Percentiles rank a stretch among this genome's conserved stretches.
These are phyloP conservation scores for Zelopaecilomyces penicillatus DNA, from an alignment of 2,329 filamentous ascomycete genomes.

Conservation along the genomic window DNA sequence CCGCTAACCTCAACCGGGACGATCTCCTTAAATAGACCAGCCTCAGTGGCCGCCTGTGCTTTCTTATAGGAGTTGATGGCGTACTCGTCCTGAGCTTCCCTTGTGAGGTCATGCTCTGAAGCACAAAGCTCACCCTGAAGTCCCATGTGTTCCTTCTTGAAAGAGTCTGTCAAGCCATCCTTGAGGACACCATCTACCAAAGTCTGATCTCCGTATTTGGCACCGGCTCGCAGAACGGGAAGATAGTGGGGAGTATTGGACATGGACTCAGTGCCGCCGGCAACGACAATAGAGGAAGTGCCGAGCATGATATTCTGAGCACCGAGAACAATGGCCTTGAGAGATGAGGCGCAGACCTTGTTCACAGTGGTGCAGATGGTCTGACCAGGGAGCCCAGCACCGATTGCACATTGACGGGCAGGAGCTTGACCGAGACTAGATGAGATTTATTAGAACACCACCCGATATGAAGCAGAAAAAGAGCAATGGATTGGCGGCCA, in stretches of 20 bases:
- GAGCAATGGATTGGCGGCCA: not conserved
- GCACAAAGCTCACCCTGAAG: constrained; percentile 88
- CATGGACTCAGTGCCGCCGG: constrained; percentile 96
- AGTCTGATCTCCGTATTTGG: constrained; percentile 88
- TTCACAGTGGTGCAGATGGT: constrained; percentile 90
- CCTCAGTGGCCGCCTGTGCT: constrained; percentile 76
- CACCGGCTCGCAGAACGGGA: constrained; percentile 72
- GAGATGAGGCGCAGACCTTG: constrained; percentile 94
- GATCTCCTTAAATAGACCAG: constrained; percentile 82
- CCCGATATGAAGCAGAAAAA: not conserved
- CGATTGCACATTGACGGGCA: constrained; percentile 85
- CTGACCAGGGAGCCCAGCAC: constrained; percentile 72
- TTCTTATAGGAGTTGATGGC: constrained; percentile 93
- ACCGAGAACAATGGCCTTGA: constrained; percentile 91
- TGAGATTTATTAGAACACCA: too few species aligned
- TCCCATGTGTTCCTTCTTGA: constrained; percentile 96
- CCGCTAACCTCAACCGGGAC: constrained; percentile 80
- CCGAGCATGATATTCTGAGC: constrained; percentile 97
- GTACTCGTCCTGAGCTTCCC: constrained; percentile 89
- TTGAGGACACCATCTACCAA: constrained; percentile 87
- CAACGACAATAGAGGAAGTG: constrained; percentile 85
- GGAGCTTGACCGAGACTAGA: constrained; percentile 87
- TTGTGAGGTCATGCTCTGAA: constrained; percentile 67
- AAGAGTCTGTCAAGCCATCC: constrained; percentile 91
- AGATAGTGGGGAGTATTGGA: constrained; percentile 97